Percentiles rank a stretch among this genome's conserved stretches.
These are phyloP conservation scores for Jacaranda copaia DNA, from an alignment of 257 asterid genomes.

Conservation along the genomic window DNA sequence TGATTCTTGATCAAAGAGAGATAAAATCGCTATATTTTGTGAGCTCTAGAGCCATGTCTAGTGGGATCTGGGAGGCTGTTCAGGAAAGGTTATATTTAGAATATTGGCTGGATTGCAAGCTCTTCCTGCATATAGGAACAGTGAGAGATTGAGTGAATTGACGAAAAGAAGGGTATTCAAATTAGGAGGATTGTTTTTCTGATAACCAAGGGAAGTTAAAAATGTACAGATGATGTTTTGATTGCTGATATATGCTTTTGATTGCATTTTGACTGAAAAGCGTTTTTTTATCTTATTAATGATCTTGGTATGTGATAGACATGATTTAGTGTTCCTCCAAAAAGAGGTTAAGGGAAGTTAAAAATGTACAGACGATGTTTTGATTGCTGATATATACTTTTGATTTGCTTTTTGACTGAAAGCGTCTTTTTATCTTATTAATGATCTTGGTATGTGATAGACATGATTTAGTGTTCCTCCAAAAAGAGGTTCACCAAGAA, in stretches of 20 bases:
- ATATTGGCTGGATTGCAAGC: not conserved
- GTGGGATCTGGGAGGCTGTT: not conserved
- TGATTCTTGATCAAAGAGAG: slow-evolving; percentile 12
- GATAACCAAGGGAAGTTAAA: not conserved
- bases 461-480: not conserved
- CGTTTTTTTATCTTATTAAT: not conserved
- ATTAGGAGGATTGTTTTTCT: not conserved
- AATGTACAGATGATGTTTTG: not conserved
- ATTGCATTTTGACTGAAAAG: not conserved
- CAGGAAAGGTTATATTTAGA: not conserved
- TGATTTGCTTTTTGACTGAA: not conserved
- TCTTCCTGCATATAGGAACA: not conserved
- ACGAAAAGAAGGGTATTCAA: not conserved
- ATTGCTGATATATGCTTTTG: slow-evolving; percentile 1
- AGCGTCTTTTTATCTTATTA: not conserved
- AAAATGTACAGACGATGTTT: not conserved
- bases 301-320: not conserved
- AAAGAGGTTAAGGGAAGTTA: not conserved
- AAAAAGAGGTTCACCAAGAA: not conserved
- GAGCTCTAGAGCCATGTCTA: not conserved
- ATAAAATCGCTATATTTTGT: not conserved
- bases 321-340: not conserved
- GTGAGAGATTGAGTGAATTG: not conserved
- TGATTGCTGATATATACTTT: slow-evolving; percentile 4
- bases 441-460: not conserved